phyloP scores from a whole-genome alignment of 306 rosid genomes.

The Sicyos baderoa region DNA sequence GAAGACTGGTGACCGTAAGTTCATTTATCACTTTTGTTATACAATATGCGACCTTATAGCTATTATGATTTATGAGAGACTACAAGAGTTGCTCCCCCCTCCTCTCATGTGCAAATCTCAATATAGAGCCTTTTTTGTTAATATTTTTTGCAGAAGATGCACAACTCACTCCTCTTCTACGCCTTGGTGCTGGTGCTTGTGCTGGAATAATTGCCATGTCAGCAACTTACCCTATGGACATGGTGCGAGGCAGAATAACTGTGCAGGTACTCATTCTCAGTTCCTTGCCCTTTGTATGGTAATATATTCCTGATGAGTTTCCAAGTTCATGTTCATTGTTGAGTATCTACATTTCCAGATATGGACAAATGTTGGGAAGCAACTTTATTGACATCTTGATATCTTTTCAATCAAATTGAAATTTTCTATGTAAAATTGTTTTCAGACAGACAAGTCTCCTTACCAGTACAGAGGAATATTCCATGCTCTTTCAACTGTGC shows the following conservation, averaged over 20 bases:
- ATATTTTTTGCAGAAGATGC: slow-evolving; percentile 67
- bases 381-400: not conserved
- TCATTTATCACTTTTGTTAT: not conserved
- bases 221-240: slow-evolving; percentile 98
- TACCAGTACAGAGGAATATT: slow-evolving; percentile 95
- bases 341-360: not conserved
- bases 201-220: slow-evolving; percentile 99
- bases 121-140: slow-evolving; percentile 14
- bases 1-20: slow-evolving; percentile 79
- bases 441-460: slow-evolving; percentile 87
- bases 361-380: not conserved
- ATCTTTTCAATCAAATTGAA: not conserved
- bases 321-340: not conserved
- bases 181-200: slow-evolving; percentile 99
- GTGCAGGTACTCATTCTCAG: slow-evolving; percentile 60
- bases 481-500: slow-evolving; percentile 87
- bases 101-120: not conserved
- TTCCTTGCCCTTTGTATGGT: slow-evolving; percentile 7
- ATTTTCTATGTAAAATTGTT: slow-evolving; percentile 17
- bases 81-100: not conserved
- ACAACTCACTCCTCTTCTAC: slow-evolving; percentile 81
- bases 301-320: not conserved
- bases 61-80: not conserved
- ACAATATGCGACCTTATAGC: not conserved
- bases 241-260: slow-evolving; percentile 98